Percentiles rank a stretch among this genome's conserved stretches.
These are phyloP conservation scores for Podospora fimiseda DNA, from an alignment of 495 filamentous ascomycete species.

Conservation along the genomic window DNA sequence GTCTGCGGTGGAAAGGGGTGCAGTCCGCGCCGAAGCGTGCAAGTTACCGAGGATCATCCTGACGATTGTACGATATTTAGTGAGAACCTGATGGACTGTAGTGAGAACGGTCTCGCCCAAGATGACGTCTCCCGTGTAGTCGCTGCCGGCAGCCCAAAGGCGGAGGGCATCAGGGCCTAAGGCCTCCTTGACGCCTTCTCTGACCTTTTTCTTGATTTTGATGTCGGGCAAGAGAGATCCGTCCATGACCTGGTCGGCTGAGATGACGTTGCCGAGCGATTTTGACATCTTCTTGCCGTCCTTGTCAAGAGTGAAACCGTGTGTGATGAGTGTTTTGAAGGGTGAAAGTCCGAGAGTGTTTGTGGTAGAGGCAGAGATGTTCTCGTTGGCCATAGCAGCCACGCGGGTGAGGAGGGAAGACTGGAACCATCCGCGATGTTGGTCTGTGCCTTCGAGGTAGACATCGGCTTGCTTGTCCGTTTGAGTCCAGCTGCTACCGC, in stretches of 20 bases:
- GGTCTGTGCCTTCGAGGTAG: slow-evolving; percentile 90
- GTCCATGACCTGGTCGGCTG: slow-evolving; percentile 75
- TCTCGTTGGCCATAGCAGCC: slow-evolving; percentile 28
- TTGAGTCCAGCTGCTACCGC: slow-evolving; percentile 87
- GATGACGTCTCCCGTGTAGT: slow-evolving; percentile 82
- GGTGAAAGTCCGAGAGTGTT: slow-evolving; percentile 42
- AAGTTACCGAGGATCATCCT: slow-evolving; percentile 84
- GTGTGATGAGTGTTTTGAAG: slow-evolving; percentile 81
- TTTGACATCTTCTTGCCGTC: slow-evolving; percentile 97
- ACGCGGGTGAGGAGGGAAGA: slow-evolving; percentile 91
- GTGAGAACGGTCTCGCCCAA: slow-evolving; percentile 70
- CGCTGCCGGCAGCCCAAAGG: slow-evolving; percentile 83
- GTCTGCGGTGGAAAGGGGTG: slow-evolving; percentile 52
- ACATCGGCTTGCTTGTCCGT: slow-evolving; percentile 63
- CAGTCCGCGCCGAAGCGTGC: slow-evolving; percentile 47
- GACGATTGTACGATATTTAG: slow-evolving; percentile 80
- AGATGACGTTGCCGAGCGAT: slow-evolving; percentile 84
- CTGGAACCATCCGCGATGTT: slow-evolving; percentile 98
- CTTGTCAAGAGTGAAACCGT: slow-evolving; percentile 89
- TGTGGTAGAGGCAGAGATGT: slow-evolving; percentile 9
- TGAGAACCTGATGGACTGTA: slow-evolving; percentile 62
- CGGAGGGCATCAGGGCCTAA: slow-evolving; percentile 80
- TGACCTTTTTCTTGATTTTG: slow-evolving; percentile 6
- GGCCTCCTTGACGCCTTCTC: slow-evolving; percentile 28
- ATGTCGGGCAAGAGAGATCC: slow-evolving; percentile 52